Percentiles rank a stretch among this genome's conserved stretches.
Evolutionary conservation across 73 alveolate genomes (phyloP).

Genomic region (Breviolum minutum): DNA sequence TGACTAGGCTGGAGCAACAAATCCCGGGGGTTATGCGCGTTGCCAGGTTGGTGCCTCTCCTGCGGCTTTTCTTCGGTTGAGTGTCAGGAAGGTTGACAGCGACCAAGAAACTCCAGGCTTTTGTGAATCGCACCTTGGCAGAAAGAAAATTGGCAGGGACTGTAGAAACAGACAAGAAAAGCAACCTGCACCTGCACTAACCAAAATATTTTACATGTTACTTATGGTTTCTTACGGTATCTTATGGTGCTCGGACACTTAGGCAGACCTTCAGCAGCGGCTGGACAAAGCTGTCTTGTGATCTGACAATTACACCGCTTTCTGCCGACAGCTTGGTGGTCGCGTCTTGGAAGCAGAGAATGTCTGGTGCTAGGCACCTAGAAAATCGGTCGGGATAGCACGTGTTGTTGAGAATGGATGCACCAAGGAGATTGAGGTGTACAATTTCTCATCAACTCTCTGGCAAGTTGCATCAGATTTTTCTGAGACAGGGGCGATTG

Average conservation of each 20-base stretch:
- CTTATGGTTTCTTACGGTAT: background rate
- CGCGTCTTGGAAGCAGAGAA: background rate
- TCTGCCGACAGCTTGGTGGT: slow-evolving; percentile 16
- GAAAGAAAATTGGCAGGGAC: background rate
- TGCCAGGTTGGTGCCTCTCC: background rate
- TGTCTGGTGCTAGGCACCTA: background rate
- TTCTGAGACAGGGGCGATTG: background rate
- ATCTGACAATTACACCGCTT: background rate
- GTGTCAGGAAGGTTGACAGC: slow-evolving; percentile 51
- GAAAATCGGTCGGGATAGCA: background rate
- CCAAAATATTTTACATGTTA: background rate
- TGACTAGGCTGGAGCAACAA: too few relatives aligned
- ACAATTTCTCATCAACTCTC: slow-evolving; percentile 61
- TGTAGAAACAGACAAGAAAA: background rate
- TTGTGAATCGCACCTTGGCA: slow-evolving; percentile 3
- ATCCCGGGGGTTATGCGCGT: background rate
- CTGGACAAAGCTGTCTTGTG: slow-evolving; percentile 53
- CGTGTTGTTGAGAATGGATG: background rate
- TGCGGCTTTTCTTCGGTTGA: slow-evolving; percentile 30
- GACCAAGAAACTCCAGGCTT: slow-evolving; percentile 68
- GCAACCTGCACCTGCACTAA: background rate
- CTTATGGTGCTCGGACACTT: background rate
- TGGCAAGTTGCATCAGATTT: slow-evolving; percentile 69
- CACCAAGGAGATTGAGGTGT: slow-evolving; percentile 56
- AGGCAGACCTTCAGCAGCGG: slow-evolving; percentile 47